Base-by-base conservation (phyloP, 148 eudicot genomes). In the Gaultheria prostrata region DNA sequence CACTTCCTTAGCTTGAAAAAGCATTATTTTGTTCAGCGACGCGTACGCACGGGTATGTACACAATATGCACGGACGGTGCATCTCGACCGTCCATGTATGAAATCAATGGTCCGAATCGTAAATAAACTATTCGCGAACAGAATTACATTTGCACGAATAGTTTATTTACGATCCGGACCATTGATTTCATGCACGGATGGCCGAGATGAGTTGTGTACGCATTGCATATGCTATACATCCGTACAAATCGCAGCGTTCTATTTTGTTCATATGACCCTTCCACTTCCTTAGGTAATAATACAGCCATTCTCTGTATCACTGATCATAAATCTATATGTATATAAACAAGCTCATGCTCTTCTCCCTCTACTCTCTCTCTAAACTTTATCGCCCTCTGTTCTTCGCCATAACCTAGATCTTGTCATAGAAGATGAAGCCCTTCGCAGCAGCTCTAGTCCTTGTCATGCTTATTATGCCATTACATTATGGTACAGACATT, bases 401-500 rank as follows among this genome's bases (percentile, higher is more conserved):
- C 48, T 17, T 39, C 46, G 7, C 46, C n/a, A 0, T 17, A 17
- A 72, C 3, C 21, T 39, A 15, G 10, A 70, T 73, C 46, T 2
- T 8, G 26, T 21, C 8, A 8, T 3, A 39, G 3, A 35, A 35
- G 77, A 39, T 77, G 80, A 77, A 77, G 43, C 49, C 39, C n/a
- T 77, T 32, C 9, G 14, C 21, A n/a, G 39, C 18, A 77, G 14
- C 53, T 77, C 30, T 50, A 77, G 6, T 77, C 80, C 59, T 77
- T 8, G n/a, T 71, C 61, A 15, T 50, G 45, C 24, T 77, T 77
- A 51, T 77, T 77, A 28, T 51, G 12, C 28, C 80, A 77, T 49
- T 50, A 10, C 59, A 77, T 51, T 8, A 28, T 51, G 80, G 80
- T 77, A 77, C 80, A 77, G 7, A n/a, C 9, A 24, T 48, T 76